phyloP scores from a whole-genome alignment of 2,329 filamentous ascomycete genomes.

The Karstenula rhodostoma region DNA sequence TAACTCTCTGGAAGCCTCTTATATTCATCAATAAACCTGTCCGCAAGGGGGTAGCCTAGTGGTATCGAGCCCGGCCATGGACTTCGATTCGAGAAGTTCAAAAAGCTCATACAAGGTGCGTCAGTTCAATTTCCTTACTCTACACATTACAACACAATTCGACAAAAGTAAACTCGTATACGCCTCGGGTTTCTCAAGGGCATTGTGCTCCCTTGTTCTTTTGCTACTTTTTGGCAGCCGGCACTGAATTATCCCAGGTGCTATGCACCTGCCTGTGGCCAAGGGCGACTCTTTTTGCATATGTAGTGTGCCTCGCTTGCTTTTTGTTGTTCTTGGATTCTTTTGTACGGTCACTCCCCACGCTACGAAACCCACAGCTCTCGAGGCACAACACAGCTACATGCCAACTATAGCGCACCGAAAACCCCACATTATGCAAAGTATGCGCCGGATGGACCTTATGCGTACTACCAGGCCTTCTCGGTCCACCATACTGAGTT shows the following conservation, averaged over 20 bases:
- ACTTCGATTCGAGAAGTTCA: not conserved
- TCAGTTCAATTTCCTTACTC: not conserved
- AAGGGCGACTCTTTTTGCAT: not conserved
- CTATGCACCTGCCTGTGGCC: not conserved
- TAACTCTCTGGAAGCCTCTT: not conserved
- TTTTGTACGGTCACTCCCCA: too few species aligned
- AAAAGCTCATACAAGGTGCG: not conserved
- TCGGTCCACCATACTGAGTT: too few species aligned
- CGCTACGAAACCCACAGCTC: not conserved
- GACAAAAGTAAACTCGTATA: not conserved
- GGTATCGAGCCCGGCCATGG: not conserved
- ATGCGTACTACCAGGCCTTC: too few species aligned
- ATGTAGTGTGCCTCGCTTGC: not conserved
- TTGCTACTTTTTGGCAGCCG: conserved; percentile 5
- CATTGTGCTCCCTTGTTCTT: conserved; percentile 5
- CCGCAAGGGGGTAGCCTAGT: not conserved
- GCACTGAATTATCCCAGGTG: not conserved
- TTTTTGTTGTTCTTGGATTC: not conserved
- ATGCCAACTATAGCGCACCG: too few species aligned
- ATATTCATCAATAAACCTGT: not conserved
- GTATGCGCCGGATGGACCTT: too few species aligned
- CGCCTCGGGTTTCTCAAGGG: not conserved
- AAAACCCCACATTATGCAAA: too few species aligned
- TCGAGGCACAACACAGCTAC: too few species aligned
- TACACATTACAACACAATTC: not conserved